A percentile compares a stretch with the other conserved stretches of the same genome.
Conservation (phyloP, 129 eudicot species). For the Flaveria trinervia region DNA sequence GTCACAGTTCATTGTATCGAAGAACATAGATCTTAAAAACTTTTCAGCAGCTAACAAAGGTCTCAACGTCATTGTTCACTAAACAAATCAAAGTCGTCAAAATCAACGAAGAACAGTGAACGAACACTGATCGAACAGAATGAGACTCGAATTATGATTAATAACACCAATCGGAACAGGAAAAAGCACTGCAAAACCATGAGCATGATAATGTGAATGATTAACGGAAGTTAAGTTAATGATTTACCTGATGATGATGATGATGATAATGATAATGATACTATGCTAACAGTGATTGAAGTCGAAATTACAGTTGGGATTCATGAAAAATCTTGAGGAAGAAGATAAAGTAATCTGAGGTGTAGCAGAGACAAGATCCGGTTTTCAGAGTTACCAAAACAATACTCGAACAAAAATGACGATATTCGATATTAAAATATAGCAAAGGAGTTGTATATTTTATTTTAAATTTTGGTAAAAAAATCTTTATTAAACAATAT, state of each 20-base stretch:
- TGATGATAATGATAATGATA: conserved; percentile 19
- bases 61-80: conserved; percentile 24
- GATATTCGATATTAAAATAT: conserved; percentile 11
- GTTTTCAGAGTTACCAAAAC: conserved; percentile 4
- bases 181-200: conserved; percentile 3
- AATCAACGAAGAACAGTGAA: conserved; percentile 29
- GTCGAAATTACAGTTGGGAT: background rate
- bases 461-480: background rate
- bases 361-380: conserved; percentile 41
- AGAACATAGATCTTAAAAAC: conserved; percentile 24
- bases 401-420: conserved; percentile 27
- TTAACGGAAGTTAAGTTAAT: conserved; percentile 19
- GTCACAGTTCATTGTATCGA: conserved; percentile 15
- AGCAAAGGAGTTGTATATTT: background rate
- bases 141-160: conserved; percentile 12
- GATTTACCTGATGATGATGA: conserved; percentile 38
- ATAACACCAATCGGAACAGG: background rate
- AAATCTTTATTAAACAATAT: no score
- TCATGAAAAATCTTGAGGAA: conserved; percentile 7
- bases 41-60: conserved; percentile 24
- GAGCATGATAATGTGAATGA: conserved; percentile 25
- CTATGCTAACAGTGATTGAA: background rate
- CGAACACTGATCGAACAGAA: conserved; percentile 5
- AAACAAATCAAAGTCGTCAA: conserved; percentile 16
- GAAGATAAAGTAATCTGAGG: conserved; percentile 32